Conservation (phyloP, 1,284 basidiomycete genomes). For the Apiotrichum gracile region DNA sequence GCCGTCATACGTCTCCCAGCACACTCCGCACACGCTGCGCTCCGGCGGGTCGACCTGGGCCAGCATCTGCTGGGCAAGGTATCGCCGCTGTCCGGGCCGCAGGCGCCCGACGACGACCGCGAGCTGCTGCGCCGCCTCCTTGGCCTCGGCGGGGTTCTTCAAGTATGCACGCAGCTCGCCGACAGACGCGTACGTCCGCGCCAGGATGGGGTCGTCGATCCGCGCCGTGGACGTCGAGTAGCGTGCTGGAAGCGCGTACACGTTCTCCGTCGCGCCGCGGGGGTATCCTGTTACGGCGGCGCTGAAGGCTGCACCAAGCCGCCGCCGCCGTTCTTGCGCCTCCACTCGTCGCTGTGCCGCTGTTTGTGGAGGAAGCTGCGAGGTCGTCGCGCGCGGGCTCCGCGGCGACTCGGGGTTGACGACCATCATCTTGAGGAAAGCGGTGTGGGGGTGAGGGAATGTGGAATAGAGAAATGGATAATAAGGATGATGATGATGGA, state of each 20-base stretch:
- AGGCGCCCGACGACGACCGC: background rate
- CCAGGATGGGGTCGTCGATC: background rate
- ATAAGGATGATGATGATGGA: background rate
- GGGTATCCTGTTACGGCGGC: background rate
- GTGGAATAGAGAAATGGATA: background rate
- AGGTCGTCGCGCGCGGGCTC: background rate
- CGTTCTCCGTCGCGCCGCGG: background rate
- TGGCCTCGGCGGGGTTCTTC: background rate
- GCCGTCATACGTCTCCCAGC: background rate
- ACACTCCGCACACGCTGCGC: background rate
- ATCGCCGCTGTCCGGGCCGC: background rate
- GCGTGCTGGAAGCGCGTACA: background rate
- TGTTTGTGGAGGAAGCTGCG: background rate
- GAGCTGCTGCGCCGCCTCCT: background rate
- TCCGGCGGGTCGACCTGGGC: background rate
- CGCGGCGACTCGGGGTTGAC: background rate
- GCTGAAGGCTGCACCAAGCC: background rate
- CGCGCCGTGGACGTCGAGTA: background rate
- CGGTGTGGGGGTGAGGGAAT: background rate
- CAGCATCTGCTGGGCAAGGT: slow-evolving; percentile 1
- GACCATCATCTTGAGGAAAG: background rate
- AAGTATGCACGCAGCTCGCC: background rate
- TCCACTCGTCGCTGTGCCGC: background rate
- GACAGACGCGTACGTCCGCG: background rate
- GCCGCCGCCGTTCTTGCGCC: background rate